Evolutionary conservation across 73 alveolate species (phyloP), one percentile per base, ranked within the genome.

Genomic region (Effrenium voratum): DNA sequence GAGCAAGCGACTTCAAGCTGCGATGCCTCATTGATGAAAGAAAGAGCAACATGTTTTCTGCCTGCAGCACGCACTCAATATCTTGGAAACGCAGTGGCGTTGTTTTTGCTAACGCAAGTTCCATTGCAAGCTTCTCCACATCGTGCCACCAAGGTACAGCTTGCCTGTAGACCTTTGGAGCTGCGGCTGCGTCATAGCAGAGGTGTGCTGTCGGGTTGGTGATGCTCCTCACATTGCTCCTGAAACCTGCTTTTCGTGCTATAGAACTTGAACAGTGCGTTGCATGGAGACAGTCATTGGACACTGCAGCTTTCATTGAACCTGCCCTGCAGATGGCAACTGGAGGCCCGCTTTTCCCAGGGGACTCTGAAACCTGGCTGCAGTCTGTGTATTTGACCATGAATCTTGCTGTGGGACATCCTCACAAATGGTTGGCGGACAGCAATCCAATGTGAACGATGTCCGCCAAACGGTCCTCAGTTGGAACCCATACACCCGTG

Each of bases 121-220:
- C 68, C 22, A 22, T 12, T 12, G 30, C 22, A 55, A 55, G 68
- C 68, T 55, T 15, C 12, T 12, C 68, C 22, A 22, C 40, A 38
- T 15, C 5, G 32, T 30, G 15, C 88, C 91, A 50, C 98, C 75
- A 49, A 98, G 91, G 36, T 99, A 99, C 99, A 90, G 99, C 49
- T 66, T 99, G 83, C 99, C 99, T 1, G 99, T 99, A 60, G 99
- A 99, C 98, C 91, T 99, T 98, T 99, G 99, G 99, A 98, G 99
- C 70, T 96, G 99, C 24, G 99, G 99, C 44, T 99, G 99, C 93
- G 99, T 99, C 41, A 99, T 99, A 84, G 99, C 66, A 79, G 99
- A 99, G 99, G 99, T 99, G 99, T 99, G 99, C 1, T 28, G 13
- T 13, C 26, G 86, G 86, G 4, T 75, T 75, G 36, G 52, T 13